Percentiles rank a stretch among this genome's conserved stretches.
Conservation (phyloP, 768 basidiomycete species). For the Tricholoma furcatifolium region DNA sequence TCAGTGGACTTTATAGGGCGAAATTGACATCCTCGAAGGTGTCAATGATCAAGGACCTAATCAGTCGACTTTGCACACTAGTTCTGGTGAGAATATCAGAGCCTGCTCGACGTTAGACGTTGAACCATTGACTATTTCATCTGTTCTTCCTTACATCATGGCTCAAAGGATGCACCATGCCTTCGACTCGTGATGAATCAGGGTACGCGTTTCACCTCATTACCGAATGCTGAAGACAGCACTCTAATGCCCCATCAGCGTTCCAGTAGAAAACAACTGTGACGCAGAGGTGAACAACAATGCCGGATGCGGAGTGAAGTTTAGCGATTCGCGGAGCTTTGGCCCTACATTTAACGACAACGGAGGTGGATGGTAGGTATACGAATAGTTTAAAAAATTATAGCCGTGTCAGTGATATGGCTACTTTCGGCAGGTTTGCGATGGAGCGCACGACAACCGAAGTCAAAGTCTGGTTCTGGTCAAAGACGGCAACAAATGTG, state of each 20-base stretch:
- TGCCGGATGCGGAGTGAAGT: slow-evolving; percentile 54
- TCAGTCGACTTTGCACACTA: slow-evolving; percentile 36
- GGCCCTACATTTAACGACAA: slow-evolving; percentile 56
- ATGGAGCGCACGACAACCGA: slow-evolving; percentile 55
- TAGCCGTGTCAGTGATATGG: not conserved
- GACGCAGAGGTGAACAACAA: slow-evolving; percentile 47
- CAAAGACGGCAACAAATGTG: slow-evolving; percentile 39
- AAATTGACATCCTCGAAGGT: slow-evolving; percentile 47
- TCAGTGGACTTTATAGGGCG: slow-evolving; percentile 35
- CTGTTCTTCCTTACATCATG: not conserved
- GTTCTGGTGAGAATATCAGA: slow-evolving; percentile 50
- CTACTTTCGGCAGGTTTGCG: slow-evolving; percentile 48
- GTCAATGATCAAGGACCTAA: slow-evolving; percentile 40
- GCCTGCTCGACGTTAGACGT: slow-evolving; percentile 44
- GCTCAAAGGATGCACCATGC: slow-evolving; percentile 59
- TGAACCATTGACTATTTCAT: slow-evolving; percentile 19
- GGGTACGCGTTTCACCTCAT: slow-evolving; percentile 33
- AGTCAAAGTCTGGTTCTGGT: slow-evolving; percentile 77
- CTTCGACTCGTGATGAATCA: slow-evolving; percentile 38
- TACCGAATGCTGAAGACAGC: not conserved
- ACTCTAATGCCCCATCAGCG: slow-evolving; percentile 25
- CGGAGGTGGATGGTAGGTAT: slow-evolving; percentile 64
- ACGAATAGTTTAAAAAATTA: no score
- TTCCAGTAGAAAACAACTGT: slow-evolving; percentile 43
- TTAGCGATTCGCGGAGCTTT: slow-evolving; percentile 43